phyloP scores from a whole-genome alignment of 177 flowering plant species.

The Vitis hybrid region DNA sequence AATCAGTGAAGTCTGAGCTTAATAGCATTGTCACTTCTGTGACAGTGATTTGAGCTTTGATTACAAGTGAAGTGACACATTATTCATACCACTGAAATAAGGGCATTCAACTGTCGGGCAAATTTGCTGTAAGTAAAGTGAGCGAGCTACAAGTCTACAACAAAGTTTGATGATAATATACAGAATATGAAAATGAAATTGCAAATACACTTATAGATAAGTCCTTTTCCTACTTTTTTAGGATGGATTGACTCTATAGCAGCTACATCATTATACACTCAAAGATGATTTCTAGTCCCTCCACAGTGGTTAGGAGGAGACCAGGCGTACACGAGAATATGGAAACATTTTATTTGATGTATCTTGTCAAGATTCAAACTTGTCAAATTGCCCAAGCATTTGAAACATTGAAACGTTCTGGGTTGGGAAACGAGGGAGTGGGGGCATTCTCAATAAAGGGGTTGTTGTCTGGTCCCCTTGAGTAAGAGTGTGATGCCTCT shows the following conservation, averaged over 20 bases:
- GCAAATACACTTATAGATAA: background rate
- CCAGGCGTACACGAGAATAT: background rate
- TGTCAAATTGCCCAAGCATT: conserved; percentile 35
- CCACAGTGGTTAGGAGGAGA: too few species aligned
- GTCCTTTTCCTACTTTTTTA: background rate
- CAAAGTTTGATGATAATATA: background rate
- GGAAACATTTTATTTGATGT: background rate
- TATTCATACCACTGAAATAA: background rate
- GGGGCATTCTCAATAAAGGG: conserved; percentile 26
- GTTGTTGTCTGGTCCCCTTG: conserved; percentile 22
- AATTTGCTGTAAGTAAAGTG: background rate
- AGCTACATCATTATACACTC: background rate
- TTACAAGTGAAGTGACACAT: too few species aligned
- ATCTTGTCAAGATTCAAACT: conserved; percentile 20
- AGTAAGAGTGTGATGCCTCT: conserved; percentile 48
- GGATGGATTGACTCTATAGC: background rate
- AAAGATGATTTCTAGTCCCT: background rate
- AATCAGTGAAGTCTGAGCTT: too few species aligned
- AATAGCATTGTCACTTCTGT: too few species aligned
- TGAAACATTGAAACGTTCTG: conserved; percentile 31
- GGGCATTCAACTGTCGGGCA: background rate
- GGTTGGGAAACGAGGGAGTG: conserved; percentile 19
- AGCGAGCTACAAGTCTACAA: background rate
- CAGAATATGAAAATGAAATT: conserved; percentile 1
- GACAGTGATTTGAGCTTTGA: too few species aligned